A percentile compares a stretch with the other conserved stretches of the same genome.
Conservation (phyloP, 495 filamentous ascomycete species). For the Neurospora sp. region DNA sequence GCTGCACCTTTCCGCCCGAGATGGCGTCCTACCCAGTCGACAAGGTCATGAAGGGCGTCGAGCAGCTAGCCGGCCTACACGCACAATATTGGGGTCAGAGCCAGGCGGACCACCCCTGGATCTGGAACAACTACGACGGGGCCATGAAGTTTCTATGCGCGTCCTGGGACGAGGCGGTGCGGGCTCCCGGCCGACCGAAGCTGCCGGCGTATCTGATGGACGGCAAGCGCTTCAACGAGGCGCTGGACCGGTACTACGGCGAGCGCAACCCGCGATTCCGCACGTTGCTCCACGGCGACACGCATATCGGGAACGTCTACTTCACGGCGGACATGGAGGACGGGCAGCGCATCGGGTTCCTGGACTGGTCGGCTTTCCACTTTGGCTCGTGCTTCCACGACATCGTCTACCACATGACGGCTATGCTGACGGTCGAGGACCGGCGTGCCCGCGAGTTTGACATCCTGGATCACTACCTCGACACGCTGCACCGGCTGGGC, state of each 20-base stretch:
- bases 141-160: constrained; percentile 10
- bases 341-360: constrained; percentile 8
- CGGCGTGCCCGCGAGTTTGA: constrained; percentile 61
- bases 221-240: constrained; percentile 14
- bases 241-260: constrained; percentile 13
- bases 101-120: constrained; percentile 14
- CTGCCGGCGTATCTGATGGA: constrained; percentile 15
- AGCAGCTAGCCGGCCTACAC: constrained; percentile 21
- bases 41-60: constrained; percentile 12
- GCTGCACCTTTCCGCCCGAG: constrained; percentile 20
- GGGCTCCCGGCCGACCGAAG: constrained; percentile 7
- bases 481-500: constrained; percentile 18
- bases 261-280: constrained; percentile 18
- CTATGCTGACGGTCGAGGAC: constrained; percentile 45
- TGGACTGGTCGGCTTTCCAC: constrained; percentile 19
- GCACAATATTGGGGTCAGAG: constrained; percentile 19
- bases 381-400: constrained; percentile 19
- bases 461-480: constrained; percentile 48
- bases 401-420: constrained; percentile 13
- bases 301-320: constrained; percentile 20
- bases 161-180: constrained; percentile 13
- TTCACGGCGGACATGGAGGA: constrained; percentile 10
- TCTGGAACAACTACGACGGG: constrained; percentile 18
- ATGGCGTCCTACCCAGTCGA: constrained; percentile 12
- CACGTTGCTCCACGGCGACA: constrained; percentile 17